Evolutionary conservation across 2,329 filamentous ascomycete genomes (phyloP), one percentile per base, ranked within the genome.

Genomic region (Periglandula ipomoeae): DNA sequence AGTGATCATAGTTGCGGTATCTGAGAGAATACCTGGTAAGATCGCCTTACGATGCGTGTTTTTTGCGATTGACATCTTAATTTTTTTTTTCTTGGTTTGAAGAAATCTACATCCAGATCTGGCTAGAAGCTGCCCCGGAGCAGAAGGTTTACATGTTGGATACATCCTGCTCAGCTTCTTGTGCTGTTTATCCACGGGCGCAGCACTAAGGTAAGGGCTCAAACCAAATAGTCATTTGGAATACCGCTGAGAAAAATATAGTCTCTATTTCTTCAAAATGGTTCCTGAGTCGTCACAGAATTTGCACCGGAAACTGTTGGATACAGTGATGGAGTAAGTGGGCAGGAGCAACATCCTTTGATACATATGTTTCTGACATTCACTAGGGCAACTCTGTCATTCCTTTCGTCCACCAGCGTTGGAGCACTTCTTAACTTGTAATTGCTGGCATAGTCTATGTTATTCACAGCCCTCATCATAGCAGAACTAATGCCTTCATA

Each of bases 31-130:
- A 5, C 44, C 44, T 17, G 44, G 44, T 46, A n/a, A 26, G 44
- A n/a, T n/a, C n/a, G n/a, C n/a, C n/a, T n/a, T n/a, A n/a, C n/a
- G n/a, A n/a, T n/a, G n/a, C n/a, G n/a, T n/a, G n/a, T n/a, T n/a
- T n/a, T n/a, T n/a, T n/a, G n/a, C n/a, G n/a, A n/a, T n/a, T n/a
- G n/a, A n/a, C n/a, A n/a, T n/a, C n/a, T n/a, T n/a, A n/a, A n/a
- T n/a, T n/a, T n/a, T n/a, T n/a, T n/a, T 38, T 6, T 7, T 13
- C 35, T n/a, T n/a, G 2, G 5, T 2, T 37, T 37, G 15, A 4
- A 46, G 44, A 46, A 11, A 46, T 46, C 20, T 46, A 37, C 30
- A 20, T 46, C n/a, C 44, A 34, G 17, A 39, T 46, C 17, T 46
- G 44, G 44, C 34, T 46, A 4, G 44, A 39, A 13, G 32, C 26